A percentile compares a stretch with the other conserved stretches of the same genome.
These are phyloP conservation scores for Barnettozyma salicaria DNA, from an alignment of 805 yeast species.

Conservation along the genomic window DNA sequence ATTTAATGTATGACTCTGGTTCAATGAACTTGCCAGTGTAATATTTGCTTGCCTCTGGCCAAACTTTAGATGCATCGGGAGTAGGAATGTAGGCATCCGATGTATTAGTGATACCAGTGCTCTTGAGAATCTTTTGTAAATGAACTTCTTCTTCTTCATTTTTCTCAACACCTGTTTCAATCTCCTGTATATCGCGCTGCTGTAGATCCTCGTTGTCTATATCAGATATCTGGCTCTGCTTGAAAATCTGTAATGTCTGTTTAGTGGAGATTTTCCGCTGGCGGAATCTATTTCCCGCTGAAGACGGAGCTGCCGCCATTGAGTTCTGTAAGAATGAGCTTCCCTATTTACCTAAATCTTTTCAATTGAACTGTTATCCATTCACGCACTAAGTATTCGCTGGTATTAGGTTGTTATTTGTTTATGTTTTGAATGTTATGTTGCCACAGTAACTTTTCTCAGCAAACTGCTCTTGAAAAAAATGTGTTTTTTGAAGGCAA, in stretches of 20 bases:
- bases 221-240: slow-evolving; percentile 76
- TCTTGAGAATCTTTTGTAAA: slow-evolving; percentile 83
- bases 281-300: slow-evolving; percentile 53
- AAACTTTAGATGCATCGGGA: slow-evolving; percentile 83
- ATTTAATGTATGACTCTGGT: slow-evolving; percentile 78
- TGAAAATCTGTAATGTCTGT: slow-evolving; percentile 71
- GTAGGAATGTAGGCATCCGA: slow-evolving; percentile 75
- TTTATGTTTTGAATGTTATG: background rate
- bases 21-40: slow-evolving; percentile 61
- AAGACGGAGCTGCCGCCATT: slow-evolving; percentile 19
- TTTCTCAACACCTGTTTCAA: slow-evolving; percentile 97
- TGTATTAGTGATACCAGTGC: slow-evolving; percentile 61
- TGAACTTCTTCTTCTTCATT: slow-evolving; percentile 97
- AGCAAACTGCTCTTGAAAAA: no score
- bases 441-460: slow-evolving; percentile 2
- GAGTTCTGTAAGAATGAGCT: background rate
- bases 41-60: slow-evolving; percentile 72
- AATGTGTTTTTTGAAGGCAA: no score
- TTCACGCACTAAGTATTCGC: no score
- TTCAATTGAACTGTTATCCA: background rate
- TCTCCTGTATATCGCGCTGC: slow-evolving; percentile 80
- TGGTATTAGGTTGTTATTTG: background rate
- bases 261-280: slow-evolving; percentile 93
- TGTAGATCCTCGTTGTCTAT: slow-evolving; percentile 63
- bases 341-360: background rate